Evolutionary conservation across 169 alveolate species (phyloP), one percentile per base, ranked within the genome.

Genomic region (Eimeria zaria): DNA sequence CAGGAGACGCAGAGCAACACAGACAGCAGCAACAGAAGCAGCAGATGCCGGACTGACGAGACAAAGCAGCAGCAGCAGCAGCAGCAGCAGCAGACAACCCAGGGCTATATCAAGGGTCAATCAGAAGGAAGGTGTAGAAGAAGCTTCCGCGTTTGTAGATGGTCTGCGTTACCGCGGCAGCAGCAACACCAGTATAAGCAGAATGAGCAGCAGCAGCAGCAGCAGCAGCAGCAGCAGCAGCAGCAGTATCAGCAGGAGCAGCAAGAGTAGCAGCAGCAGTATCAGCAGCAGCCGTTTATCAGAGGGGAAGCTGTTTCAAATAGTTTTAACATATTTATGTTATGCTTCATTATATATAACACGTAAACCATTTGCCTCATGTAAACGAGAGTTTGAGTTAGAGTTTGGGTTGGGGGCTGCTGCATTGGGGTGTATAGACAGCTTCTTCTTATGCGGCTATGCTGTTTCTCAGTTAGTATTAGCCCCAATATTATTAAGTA

Each of bases 331-430:
- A 39, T 97, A 96, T 90, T 62, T 89, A 27, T 81, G 97, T 36
- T 97, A 97, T 80, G 92, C 96, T 24, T 62, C 97, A 22, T 44
- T 97, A 46, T 97, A 97, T 73, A 55, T 96, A 48, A 97, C 98
- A 4, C 96, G 98, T 18, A 97, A 97, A 89, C 98, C 98, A 9
- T 96, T 97, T 73, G 97, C 98, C n/a, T 95, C 96, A 64, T 96
- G 95, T 12, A 96, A 96, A 60, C 39, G 94, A 30, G 95, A 76
- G 62, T 78, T 97, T 44, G 97, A 97, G 91, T 62, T 64, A 27
- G 96, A 96, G 76, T 84, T 97, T 24, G 67, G 95, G 11, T 67
- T 97, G 60, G 55, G 97, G 30, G 95, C 97, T 12, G 84, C 96
- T 0, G 91, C 89, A 22, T 81, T 97, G 95, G 98, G 98, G 9